These are phyloP conservation scores for Apocynum venetum DNA, from an alignment of 257 asterid genomes.

Conservation along the genomic window DNA sequence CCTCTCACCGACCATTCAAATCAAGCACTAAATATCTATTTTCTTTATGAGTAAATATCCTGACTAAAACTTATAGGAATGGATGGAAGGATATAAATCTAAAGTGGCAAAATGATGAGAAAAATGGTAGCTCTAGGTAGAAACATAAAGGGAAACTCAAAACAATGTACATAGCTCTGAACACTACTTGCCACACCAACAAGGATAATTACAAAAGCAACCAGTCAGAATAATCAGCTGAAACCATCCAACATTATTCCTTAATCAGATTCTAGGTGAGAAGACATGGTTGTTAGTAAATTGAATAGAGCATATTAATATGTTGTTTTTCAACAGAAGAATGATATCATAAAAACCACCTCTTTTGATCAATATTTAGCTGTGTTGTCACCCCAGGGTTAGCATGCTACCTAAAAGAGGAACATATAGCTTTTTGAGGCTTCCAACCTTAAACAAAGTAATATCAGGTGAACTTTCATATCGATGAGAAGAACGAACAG, in stretches of 20 bases:
- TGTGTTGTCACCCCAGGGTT: neutral
- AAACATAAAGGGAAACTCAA: neutral
- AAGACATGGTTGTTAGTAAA: neutral
- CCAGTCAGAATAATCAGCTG: neutral
- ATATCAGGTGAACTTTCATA: constrained; percentile 96
- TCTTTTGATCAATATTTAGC: neutral
- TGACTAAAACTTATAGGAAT: neutral
- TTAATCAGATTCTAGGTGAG: neutral
- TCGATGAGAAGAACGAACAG: constrained; percentile 86
- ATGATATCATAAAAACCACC: neutral
- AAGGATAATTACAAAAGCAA: neutral
- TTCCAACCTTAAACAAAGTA: constrained; percentile 77
- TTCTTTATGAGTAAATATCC: neutral
- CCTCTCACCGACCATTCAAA: neutral
- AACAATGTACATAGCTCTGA: neutral
- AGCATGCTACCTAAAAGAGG: constrained; percentile 3
- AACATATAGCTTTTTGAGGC: neutral
- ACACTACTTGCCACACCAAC: neutral
- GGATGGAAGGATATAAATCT: neutral
- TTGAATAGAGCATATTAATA: neutral
- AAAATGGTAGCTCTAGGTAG: neutral
- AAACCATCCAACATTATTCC: neutral
- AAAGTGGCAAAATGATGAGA: neutral
- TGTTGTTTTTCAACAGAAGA: neutral
- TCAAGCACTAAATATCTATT: neutral